Conservation (phyloP, 2,329 filamentous ascomycete genomes). For the Coleophoma cylindrospora region DNA sequence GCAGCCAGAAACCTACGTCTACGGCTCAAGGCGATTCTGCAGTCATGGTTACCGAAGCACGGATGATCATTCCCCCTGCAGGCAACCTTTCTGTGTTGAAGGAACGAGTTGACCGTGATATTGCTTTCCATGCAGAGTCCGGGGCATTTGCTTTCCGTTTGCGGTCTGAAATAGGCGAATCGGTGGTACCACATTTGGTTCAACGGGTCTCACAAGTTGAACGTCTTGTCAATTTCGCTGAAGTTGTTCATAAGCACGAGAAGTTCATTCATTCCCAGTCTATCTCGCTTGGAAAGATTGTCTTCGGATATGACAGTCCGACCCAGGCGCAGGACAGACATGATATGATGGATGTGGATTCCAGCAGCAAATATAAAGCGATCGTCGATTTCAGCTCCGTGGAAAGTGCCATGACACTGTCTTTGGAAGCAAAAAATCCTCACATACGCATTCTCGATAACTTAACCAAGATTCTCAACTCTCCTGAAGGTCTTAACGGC, state of each 20-base stretch:
- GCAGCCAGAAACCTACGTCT: neutral
- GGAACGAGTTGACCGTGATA: constrained; percentile 24
- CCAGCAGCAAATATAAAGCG: constrained; percentile 39
- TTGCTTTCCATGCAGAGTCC: constrained; percentile 22
- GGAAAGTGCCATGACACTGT: constrained; percentile 45
- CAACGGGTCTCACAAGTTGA: constrained; percentile 50
- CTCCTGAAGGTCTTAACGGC: constrained; percentile 40
- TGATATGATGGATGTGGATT: constrained; percentile 12
- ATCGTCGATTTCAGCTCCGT: constrained; percentile 50
- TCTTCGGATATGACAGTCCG: constrained; percentile 58
- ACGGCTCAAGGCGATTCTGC: constrained; percentile 11
- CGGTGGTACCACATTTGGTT: constrained; percentile 20
- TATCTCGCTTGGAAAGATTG: constrained; percentile 56
- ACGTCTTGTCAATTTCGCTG: constrained; percentile 64
- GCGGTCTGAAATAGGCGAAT: constrained; percentile 22
- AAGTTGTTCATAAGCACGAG: constrained; percentile 54
- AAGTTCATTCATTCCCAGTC: constrained; percentile 51
- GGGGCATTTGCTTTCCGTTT: constrained; percentile 25
- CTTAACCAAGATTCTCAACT: constrained; percentile 54
- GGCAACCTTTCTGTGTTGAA: constrained; percentile 17
- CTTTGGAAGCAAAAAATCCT: constrained; percentile 58
- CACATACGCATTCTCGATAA: constrained; percentile 59
- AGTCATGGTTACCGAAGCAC: constrained; percentile 25
- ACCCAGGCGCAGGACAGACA: constrained; percentile 11
- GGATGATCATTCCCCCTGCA: constrained; percentile 21